A percentile compares a stretch with the other conserved stretches of the same genome.
phyloP scores from a whole-genome alignment of 108 stramenopile species.

The Cyclotella choctawhatcheeana region DNA sequence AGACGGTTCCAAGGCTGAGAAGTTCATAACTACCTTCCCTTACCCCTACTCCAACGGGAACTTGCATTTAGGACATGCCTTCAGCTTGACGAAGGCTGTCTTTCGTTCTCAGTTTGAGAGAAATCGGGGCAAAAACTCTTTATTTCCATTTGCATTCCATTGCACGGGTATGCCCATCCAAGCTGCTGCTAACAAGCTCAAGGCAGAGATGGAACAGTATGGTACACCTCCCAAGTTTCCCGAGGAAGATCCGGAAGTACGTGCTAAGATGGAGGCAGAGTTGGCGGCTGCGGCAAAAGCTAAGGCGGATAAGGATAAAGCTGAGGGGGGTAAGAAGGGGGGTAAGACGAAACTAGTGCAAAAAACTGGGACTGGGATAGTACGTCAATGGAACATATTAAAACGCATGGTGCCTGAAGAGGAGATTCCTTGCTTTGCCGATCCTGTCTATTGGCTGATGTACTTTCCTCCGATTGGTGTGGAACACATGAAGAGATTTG shows the following conservation, averaged over 20 bases:
- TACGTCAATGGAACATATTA: constrained; percentile 96
- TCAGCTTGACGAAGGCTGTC: constrained; percentile 96
- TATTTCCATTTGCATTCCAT: constrained; percentile 99
- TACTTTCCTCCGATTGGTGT: constrained; percentile 98
- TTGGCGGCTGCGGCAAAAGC: constrained; percentile 65
- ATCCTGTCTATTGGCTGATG: constrained; percentile 93
- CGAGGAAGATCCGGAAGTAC: constrained; percentile 87
- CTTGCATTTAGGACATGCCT: constrained; percentile 98
- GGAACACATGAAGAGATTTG: constrained; percentile 90
- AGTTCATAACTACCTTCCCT: constrained; percentile 98
- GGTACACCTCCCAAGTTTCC: constrained; percentile 93
- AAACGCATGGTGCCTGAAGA: constrained; percentile 82
- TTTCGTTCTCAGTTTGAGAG: constrained; percentile 94
- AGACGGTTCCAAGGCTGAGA: constrained; percentile 26
- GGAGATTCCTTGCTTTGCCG: constrained; percentile 88
- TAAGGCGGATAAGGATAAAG: constrained; percentile 58
- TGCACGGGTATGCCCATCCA: constrained; percentile 99
- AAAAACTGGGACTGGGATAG: constrained; percentile 93
- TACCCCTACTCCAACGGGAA: constrained; percentile 98
- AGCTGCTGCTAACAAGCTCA: constrained; percentile 98
- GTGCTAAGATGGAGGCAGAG: constrained; percentile 85
- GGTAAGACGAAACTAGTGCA: constrained; percentile 87
- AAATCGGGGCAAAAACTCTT: constrained; percentile 92
- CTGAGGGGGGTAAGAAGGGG: constrained; percentile 73
- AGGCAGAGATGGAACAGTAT: constrained; percentile 86